phyloP scores from a whole-genome alignment of 192 early-diverging fungal species.

The Dissophora globulifera region DNA sequence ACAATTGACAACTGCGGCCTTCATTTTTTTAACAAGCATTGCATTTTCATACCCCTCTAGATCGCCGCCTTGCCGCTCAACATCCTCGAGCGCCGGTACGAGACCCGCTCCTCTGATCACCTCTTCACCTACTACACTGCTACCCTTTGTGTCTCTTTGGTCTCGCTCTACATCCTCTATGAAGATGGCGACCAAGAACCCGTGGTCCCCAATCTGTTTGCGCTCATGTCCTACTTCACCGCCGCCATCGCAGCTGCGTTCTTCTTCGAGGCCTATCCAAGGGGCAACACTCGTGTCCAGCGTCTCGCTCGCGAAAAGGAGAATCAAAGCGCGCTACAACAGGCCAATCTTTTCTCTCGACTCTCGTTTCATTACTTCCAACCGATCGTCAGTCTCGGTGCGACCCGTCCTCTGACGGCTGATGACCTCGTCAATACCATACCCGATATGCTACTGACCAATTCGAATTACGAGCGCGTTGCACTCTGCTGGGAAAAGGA shows the following conservation, averaged over 20 bases:
- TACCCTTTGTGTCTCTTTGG: neutral
- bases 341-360: slow-evolving; percentile 30
- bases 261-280: slow-evolving; percentile 28
- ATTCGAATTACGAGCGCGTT: slow-evolving; percentile 13
- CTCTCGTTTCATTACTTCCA: slow-evolving; percentile 16
- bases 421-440: slow-evolving; percentile 19
- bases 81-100: slow-evolving; percentile 18
- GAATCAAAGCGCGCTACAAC: slow-evolving; percentile 10
- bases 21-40: neutral
- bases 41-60: neutral
- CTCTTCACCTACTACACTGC: slow-evolving; percentile 9
- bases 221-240: neutral
- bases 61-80: slow-evolving; percentile 16
- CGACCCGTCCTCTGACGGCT: slow-evolving; percentile 25
- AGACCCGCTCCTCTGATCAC: slow-evolving; percentile 30
- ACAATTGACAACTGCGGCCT: too few species aligned
- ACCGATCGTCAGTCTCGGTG: slow-evolving; percentile 19
- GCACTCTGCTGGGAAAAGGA: slow-evolving; percentile 7
- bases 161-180: slow-evolving; percentile 27
- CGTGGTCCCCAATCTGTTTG: neutral
- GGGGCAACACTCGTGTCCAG: slow-evolving; percentile 20
- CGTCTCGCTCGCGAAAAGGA: slow-evolving; percentile 31
- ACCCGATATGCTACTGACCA: slow-evolving; percentile 9
- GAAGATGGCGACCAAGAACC: neutral
- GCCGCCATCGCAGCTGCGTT: slow-evolving; percentile 12